A percentile compares a stretch with the other conserved stretches of the same genome.
phyloP scores from a whole-genome alignment of 176 grass and related monocot species.

The Oropetium thomaeum region DNA sequence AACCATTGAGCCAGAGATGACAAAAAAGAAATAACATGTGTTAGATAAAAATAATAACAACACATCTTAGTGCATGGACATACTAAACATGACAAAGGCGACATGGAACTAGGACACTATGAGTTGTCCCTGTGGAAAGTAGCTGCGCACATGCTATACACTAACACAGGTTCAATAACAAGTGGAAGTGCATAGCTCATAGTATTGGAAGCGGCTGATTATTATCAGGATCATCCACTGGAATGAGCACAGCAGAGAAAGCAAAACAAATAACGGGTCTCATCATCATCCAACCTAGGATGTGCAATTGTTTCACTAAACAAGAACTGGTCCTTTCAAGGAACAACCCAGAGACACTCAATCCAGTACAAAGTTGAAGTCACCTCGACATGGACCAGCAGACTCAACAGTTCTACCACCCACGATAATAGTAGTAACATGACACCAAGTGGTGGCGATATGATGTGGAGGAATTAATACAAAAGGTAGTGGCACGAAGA shows the following conservation, averaged over 20 bases:
- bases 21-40: conserved; percentile 13
- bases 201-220: not conserved
- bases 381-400: not conserved
- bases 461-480: not conserved
- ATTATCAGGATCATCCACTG: conserved; percentile 27
- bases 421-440: not conserved
- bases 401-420: not conserved
- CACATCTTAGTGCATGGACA: conserved; percentile 1
- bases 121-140: conserved; percentile 18
- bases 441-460: not conserved
- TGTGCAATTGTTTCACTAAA: not conserved
- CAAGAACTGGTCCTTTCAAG: not conserved
- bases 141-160: conserved; percentile 32
- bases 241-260: conserved; percentile 19
- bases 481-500: not conserved
- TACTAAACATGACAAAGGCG: conserved; percentile 11
- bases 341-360: not conserved
- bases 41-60: conserved; percentile 6
- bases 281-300: not conserved
- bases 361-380: not conserved
- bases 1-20: conserved; percentile 19
- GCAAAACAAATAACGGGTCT: not conserved
- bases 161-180: conserved; percentile 7
- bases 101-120: conserved; percentile 12
- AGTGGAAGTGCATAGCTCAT: not conserved